phyloP scores from a whole-genome alignment of 148 eudicot genomes.

The Polygonum aviculare region DNA sequence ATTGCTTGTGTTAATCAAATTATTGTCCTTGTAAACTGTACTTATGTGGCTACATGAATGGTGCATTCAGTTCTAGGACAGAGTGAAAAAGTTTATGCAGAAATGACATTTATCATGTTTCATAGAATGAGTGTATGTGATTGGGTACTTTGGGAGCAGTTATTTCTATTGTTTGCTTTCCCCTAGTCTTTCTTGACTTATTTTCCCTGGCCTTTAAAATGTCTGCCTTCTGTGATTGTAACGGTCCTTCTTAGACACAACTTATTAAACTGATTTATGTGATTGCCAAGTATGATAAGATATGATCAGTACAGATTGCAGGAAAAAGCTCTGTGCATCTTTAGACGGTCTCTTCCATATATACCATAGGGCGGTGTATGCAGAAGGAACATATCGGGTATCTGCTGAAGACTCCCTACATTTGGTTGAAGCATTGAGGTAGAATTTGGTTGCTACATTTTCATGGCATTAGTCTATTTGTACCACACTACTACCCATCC shows the following conservation, averaged over 20 bases:
- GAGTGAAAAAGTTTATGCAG: background rate
- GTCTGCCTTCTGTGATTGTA: background rate
- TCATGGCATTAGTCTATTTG: background rate
- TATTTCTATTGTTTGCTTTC: background rate
- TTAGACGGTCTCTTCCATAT: conserved; percentile 92
- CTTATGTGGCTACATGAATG: background rate
- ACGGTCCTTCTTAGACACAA: background rate
- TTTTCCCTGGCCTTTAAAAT: background rate
- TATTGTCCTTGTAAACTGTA: background rate
- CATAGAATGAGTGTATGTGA: background rate
- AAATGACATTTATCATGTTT: background rate
- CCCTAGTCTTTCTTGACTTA: background rate
- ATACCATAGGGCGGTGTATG: conserved; percentile 75
- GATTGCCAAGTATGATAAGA: background rate
- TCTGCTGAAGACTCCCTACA: conserved; percentile 95
- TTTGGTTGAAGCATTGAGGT: conserved; percentile 97
- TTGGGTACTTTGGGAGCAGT: background rate
- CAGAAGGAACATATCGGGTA: conserved; percentile 79
- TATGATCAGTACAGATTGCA: conserved; percentile 54
- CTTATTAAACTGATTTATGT: conserved; percentile 4
- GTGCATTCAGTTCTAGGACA: background rate
- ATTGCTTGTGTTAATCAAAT: background rate
- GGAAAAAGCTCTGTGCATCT: conserved; percentile 86
- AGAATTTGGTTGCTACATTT: conserved; percentile 10
- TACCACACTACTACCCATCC: background rate